Percentiles rank a stretch among this genome's conserved stretches.
Conservation (phyloP, 1,284 basidiomycete genomes). For the Laetiporus sulphureus region DNA sequence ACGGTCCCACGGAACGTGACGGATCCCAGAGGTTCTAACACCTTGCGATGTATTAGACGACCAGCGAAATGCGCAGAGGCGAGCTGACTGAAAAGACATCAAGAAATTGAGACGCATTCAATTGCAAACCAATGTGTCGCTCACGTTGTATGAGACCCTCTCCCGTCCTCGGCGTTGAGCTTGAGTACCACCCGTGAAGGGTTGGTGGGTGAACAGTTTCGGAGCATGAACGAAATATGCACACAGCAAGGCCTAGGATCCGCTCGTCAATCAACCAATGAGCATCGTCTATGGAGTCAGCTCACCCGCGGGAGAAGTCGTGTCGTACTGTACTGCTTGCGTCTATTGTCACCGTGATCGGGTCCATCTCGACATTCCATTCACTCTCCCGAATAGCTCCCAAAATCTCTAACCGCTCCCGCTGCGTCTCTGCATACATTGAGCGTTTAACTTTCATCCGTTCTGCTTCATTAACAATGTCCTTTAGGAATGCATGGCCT, state of each 20-base stretch:
- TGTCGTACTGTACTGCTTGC: conserved; percentile 40
- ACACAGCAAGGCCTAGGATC: conserved; percentile 46
- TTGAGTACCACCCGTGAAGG: conserved; percentile 47
- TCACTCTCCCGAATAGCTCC: conserved; percentile 61
- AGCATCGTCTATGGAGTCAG: neutral
- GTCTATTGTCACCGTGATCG: conserved; percentile 46
- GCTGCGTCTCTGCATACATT: conserved; percentile 85
- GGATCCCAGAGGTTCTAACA: conserved; percentile 42
- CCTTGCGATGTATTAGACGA: conserved; percentile 51
- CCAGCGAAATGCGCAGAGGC: conserved; percentile 52
- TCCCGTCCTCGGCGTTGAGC: conserved; percentile 29
- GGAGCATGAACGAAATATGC: conserved; percentile 51
- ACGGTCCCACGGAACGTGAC: conserved; percentile 41
- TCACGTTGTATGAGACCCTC: conserved; percentile 28
- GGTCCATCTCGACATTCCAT: conserved; percentile 78
- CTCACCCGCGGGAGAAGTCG: conserved; percentile 65
- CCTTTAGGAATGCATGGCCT: conserved; percentile 52
- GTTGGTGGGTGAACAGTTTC: conserved; percentile 65
- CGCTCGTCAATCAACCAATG: conserved; percentile 2
- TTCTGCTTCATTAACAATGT: conserved; percentile 50
- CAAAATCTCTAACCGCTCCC: conserved; percentile 62
- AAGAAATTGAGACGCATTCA: conserved; percentile 1
- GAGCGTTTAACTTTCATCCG: conserved; percentile 65
- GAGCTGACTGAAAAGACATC: conserved; percentile 27
- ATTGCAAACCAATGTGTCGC: conserved; percentile 16